These are phyloP conservation scores for Colletotrichum sp. DNA, from an alignment of 2,329 filamentous ascomycete species.

Conservation along the genomic window DNA sequence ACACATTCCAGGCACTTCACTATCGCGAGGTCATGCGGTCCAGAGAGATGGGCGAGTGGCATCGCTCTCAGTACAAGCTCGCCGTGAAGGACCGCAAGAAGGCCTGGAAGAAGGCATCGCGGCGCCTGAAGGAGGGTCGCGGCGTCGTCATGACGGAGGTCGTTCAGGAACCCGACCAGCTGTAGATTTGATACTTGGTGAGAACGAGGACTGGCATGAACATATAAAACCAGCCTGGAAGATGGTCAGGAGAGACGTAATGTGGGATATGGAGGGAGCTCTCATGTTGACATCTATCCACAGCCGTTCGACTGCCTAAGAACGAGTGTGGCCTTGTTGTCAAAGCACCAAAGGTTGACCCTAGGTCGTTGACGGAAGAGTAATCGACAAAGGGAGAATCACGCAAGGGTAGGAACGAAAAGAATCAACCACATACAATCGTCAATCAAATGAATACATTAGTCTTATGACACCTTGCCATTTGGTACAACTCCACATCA, in stretches of 20 bases:
- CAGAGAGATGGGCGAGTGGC: not conserved
- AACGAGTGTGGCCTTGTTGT: not conserved
- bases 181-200: not conserved
- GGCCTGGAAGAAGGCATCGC: not conserved
- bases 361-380: not conserved
- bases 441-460: not conserved
- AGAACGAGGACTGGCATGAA: not conserved
- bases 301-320: not conserved
- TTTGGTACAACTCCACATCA: not conserved
- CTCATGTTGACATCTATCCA: not conserved
- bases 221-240: not conserved
- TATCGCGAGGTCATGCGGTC: not conserved
- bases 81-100: not conserved
- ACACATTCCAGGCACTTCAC: fast-evolving
- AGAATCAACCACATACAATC: not conserved
- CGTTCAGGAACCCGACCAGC: not conserved
- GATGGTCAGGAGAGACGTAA: not conserved
- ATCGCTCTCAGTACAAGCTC: not conserved
- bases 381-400: not conserved
- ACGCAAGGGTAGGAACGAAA: not conserved
- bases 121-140: not conserved
- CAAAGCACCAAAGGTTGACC: not conserved
- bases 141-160: not conserved
- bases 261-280: not conserved
- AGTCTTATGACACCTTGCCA: not conserved